phyloP scores from a whole-genome alignment of 495 filamentous ascomycete species.

The Lineolata rhizophorae region DNA sequence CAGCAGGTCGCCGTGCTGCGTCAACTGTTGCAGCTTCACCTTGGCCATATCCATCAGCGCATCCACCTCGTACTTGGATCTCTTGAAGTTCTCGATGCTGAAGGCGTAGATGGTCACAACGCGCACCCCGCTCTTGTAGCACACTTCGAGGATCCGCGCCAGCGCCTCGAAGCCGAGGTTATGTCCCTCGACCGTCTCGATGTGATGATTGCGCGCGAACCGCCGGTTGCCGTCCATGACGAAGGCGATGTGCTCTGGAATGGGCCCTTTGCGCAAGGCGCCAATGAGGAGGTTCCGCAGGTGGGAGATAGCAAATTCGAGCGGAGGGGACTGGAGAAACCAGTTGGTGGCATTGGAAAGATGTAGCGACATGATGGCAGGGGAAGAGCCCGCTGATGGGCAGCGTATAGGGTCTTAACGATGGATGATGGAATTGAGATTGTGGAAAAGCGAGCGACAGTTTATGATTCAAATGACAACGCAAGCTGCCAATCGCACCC shows the following conservation, averaged over 20 bases:
- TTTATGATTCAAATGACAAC: too few species aligned
- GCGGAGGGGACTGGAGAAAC: slow-evolving; percentile 72
- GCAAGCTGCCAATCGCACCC: too few species aligned
- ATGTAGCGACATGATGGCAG: too few species aligned
- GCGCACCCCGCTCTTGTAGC: slow-evolving; percentile 87
- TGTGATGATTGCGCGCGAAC: slow-evolving; percentile 70
- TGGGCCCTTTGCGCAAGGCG: slow-evolving; percentile 67
- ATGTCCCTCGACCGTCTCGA: slow-evolving; percentile 96
- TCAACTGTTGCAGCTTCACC: slow-evolving; percentile 72
- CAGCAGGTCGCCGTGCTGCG: slow-evolving; percentile 79
- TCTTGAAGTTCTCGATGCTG: slow-evolving; percentile 96
- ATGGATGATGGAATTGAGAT: too few species aligned
- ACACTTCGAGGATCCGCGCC: slow-evolving; percentile 86
- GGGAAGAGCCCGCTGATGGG: too few species aligned
- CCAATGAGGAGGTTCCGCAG: slow-evolving; percentile 67
- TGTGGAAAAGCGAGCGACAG: too few species aligned
- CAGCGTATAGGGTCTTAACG: too few species aligned
- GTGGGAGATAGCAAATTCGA: slow-evolving; percentile 55
- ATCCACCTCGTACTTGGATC: slow-evolving; percentile 94
- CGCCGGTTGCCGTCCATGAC: slow-evolving; percentile 96
- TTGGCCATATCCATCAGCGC: slow-evolving; percentile 96
- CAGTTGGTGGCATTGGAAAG: slow-evolving; percentile 61
- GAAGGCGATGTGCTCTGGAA: slow-evolving; percentile 88
- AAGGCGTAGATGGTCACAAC: slow-evolving; percentile 97
- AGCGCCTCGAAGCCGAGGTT: slow-evolving; percentile 89